Evolutionary conservation across 2,329 filamentous ascomycete genomes (phyloP).

Genomic region (Hypoxylon sp.): DNA sequence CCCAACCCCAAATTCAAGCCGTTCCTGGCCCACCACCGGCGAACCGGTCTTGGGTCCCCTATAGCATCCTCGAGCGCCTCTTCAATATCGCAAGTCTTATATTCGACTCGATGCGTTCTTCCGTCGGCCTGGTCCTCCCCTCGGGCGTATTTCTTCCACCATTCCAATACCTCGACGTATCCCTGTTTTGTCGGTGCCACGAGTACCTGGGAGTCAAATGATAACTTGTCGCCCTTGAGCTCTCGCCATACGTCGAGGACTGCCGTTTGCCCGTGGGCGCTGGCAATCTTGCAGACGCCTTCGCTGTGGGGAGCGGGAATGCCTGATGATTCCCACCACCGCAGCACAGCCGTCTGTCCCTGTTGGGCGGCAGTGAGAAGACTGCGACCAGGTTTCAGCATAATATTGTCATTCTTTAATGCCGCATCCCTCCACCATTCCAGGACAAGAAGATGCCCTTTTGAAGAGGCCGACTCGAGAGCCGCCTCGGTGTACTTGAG

Average conservation of each 20-base stretch:
- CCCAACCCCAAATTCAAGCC: slow-evolving; percentile 84
- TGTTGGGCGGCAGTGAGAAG: slow-evolving; percentile 87
- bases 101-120: slow-evolving; percentile 80
- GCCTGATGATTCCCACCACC: slow-evolving; percentile 88
- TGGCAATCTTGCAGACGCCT: slow-evolving; percentile 84
- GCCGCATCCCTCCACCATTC: slow-evolving; percentile 91
- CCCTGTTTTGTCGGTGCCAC: slow-evolving; percentile 90
- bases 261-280: slow-evolving; percentile 84
- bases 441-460: slow-evolving; percentile 86
- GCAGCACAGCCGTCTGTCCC: slow-evolving; percentile 80
- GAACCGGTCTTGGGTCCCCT: slow-evolving; percentile 77
- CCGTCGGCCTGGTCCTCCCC: slow-evolving; percentile 63
- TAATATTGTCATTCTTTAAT: slow-evolving; percentile 67
- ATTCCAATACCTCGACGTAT: slow-evolving; percentile 86
- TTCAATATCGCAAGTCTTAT: slow-evolving; percentile 95
- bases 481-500: slow-evolving; percentile 89
- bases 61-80: slow-evolving; percentile 92
- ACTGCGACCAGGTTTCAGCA: slow-evolving; percentile 84
- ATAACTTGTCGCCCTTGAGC: slow-evolving; percentile 76
- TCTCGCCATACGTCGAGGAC: slow-evolving; percentile 87
- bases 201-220: slow-evolving; percentile 85
- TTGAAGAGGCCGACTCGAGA: slow-evolving; percentile 86
- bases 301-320: slow-evolving; percentile 85
- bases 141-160: slow-evolving; percentile 83
- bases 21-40: slow-evolving; percentile 89